A percentile compares a stretch with the other conserved stretches of the same genome.
Evolutionary conservation across 108 stramenopile genomes (phyloP).

Genomic region (Pseudonitzschia delicatissima): DNA sequence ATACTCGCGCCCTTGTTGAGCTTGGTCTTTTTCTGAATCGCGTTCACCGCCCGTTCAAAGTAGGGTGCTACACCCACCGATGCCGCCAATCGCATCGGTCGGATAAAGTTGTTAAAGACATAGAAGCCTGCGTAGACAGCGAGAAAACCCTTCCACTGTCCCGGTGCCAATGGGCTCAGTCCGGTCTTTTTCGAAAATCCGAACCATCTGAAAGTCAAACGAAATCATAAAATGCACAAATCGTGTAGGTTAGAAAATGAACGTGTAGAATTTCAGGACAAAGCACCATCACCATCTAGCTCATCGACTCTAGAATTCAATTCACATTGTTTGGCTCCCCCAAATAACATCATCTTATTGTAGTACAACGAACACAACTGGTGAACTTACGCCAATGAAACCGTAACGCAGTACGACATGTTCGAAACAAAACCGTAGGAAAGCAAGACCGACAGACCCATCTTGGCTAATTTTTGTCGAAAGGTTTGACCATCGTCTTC

Average conservation of each 20-base stretch:
- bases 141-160: conserved; percentile 85
- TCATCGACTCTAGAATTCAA: not conserved
- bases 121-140: conserved; percentile 86
- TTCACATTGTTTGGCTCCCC: not conserved
- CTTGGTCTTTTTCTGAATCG: conserved; percentile 43
- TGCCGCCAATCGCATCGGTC: conserved; percentile 70
- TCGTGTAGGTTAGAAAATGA: not conserved
- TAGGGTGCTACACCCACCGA: conserved; percentile 57
- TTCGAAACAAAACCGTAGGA: conserved; percentile 92
- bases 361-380: conserved; percentile 62
- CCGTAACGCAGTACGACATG: conserved; percentile 63
- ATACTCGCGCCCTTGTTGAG: conserved; percentile 46
- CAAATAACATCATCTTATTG: conserved; percentile 22
- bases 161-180: conserved; percentile 80
- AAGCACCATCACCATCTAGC: too few species aligned
- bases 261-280: too few species aligned
- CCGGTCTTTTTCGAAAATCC: conserved; percentile 54
- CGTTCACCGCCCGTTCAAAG: conserved; percentile 54
- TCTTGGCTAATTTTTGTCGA: conserved; percentile 60
- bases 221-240: not conserved
- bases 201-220: conserved; percentile 17
- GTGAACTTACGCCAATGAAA: conserved; percentile 50
- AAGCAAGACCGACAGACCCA: conserved; percentile 76
- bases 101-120: conserved; percentile 79
- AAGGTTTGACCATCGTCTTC: conserved; percentile 41